Base-by-base conservation (phyloP, 2,329 filamentous ascomycete species). In the Apiospora arundinis region DNA sequence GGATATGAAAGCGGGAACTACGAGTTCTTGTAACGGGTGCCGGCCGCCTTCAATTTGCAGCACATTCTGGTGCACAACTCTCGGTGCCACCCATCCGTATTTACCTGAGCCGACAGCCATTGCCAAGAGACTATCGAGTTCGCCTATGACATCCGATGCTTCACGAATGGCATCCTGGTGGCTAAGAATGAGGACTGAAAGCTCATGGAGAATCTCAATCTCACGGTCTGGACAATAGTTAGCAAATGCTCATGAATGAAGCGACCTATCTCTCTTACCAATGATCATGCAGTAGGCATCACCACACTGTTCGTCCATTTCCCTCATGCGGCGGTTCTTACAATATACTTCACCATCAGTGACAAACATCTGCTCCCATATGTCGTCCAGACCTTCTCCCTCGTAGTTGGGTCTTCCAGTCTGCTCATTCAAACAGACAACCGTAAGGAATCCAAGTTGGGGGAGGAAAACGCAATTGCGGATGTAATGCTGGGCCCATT, bases 401-500 rank as follows among this genome's bases (percentile, higher is more conserved):
- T 90, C 86, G 74, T 92, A 95, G 14, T 88, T 83, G 0, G 89
- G 88, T 66, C 86, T 83, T 0, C 90, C 89, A 1, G 87, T 90
- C 1, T 84, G 80, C 18, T 85, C 82, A 75, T 94, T 89, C 4
- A 91, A 81, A 1, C 88, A 87, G 21, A 97, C 91, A 0, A 92
- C 91, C 2, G 95, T 93, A 48, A 98, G 88, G 78, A 98, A 99
- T 0, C 96, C 96, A 48, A 98, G 89, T 77, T 97, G 95, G 0
- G 95, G 95, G 73, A 97, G 92, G 79, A 96, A 97, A 23, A 96
- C 92, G 73, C 97, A 97, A 70, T 95, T 95, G 45, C 87, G 85
- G 18, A 92, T 82, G 72, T 88, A 85, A 42, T 82, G 79, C 37
- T 80, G 80, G 23, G 86, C 85, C 85, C 87, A 87, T 72, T 88